Conservation (phyloP, 148 eudicot species). For the Spergularia bocconei region DNA sequence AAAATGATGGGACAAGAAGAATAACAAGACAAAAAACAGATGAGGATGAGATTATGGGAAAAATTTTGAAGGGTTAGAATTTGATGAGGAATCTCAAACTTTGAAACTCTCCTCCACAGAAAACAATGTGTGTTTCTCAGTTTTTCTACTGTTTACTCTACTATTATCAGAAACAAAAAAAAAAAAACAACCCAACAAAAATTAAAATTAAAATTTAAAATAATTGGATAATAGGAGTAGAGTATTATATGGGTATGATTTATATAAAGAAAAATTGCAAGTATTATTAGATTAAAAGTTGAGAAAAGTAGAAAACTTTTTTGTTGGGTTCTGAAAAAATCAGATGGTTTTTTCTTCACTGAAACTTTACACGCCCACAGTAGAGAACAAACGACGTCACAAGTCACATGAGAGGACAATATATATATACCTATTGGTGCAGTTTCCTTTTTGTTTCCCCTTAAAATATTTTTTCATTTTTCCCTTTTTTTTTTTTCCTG, state of each 20-base stretch:
- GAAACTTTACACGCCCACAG: neutral
- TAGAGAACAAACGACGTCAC: neutral
- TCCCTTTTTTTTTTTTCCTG: neutral
- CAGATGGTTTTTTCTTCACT: neutral
- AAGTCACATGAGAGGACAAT: conserved; percentile 25
- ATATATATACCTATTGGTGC: conserved; percentile 28
- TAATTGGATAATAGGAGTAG: neutral
- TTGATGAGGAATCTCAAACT: conserved; percentile 43
- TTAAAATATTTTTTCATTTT: neutral
- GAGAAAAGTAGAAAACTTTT: conserved; percentile 18
- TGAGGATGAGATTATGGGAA: conserved; percentile 32
- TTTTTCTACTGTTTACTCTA: conserved; percentile 9
- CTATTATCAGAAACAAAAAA: conserved; percentile 21
- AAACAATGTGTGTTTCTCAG: conserved; percentile 55
- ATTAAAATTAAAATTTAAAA: neutral
- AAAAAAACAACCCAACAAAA: conserved; percentile 4
- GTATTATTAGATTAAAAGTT: neutral
- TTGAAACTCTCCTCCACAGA: conserved; percentile 53
- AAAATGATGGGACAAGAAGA: conserved; percentile 16
- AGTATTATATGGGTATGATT: neutral
- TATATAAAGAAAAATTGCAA: neutral
- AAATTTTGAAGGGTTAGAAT: conserved; percentile 56
- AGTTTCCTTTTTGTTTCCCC: neutral
- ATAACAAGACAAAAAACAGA: conserved; percentile 26
- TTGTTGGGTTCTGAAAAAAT: neutral